These are phyloP conservation scores for Alternaria infectoria DNA, from an alignment of 2,329 filamentous ascomycete genomes.

Conservation along the genomic window DNA sequence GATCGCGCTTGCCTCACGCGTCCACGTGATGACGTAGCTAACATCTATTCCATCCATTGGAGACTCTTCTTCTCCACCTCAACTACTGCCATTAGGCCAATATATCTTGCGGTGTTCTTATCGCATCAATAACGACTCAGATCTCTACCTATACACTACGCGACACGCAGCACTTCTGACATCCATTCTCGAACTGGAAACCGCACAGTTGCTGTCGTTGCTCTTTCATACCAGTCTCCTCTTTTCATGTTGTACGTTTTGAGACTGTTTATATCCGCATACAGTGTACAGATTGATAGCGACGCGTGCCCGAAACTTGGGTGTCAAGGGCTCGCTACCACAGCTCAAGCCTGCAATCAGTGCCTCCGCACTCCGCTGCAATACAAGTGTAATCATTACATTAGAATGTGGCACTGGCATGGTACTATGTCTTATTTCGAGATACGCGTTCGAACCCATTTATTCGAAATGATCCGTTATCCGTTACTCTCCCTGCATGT, in stretches of 20 bases:
- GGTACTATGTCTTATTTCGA: not conserved
- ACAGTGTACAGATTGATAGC: not conserved
- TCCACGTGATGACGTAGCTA: conserved; percentile 17
- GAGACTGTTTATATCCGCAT: not conserved
- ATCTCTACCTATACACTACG: not conserved
- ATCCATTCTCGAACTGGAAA: not conserved
- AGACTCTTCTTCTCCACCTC: not conserved
- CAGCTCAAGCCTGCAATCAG: not conserved
- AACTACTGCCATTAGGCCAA: not conserved
- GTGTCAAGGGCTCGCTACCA: not conserved
- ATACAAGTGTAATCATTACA: not conserved
- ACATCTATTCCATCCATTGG: not conserved
- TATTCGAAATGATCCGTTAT: not conserved
- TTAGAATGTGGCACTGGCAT: not conserved
- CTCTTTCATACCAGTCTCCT: not conserved
- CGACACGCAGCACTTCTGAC: not conserved
- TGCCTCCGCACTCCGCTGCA: not conserved
- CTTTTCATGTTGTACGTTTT: not conserved
- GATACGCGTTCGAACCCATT: not conserved
- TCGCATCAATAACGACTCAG: not conserved
- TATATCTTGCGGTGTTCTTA: not conserved
- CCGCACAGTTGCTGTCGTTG: not conserved
- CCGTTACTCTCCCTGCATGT: not conserved
- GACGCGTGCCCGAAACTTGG: not conserved
- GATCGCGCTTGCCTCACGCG: conserved; percentile 6